phyloP scores from a whole-genome alignment of 176 grass and related monocot species.

The Oryza glaberrima region DNA sequence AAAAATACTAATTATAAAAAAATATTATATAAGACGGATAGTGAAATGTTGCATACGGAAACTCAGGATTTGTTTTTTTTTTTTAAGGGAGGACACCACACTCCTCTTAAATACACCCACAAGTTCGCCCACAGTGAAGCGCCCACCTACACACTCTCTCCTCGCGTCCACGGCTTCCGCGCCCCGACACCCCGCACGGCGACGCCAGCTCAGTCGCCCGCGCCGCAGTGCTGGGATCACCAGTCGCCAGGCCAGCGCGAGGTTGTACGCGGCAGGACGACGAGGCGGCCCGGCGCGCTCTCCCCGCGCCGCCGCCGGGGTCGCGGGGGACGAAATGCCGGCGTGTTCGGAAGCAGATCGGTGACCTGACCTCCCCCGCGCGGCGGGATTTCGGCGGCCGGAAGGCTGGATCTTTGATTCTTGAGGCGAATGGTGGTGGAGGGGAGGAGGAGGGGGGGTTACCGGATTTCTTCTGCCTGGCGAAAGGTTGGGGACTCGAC shows the following conservation, averaged over 20 bases:
- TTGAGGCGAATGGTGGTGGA: constrained; percentile 31
- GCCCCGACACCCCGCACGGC: constrained; percentile 42
- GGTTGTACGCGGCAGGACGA: no score
- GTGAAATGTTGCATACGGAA: no score
- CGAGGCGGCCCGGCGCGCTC: no score
- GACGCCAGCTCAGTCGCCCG: constrained; percentile 44
- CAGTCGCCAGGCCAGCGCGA: no score
- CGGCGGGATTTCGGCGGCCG: neutral
- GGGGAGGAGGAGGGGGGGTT: neutral
- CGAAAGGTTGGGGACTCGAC: constrained; percentile 27
- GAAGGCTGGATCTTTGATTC: constrained; percentile 35
- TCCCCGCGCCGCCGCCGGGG: constrained; percentile 11
- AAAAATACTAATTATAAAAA: no score
- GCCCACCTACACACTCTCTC: neutral
- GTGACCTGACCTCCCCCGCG: neutral
- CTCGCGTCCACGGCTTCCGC: neutral
- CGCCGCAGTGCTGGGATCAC: neutral
- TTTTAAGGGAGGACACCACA: no score
- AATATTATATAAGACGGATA: no score
- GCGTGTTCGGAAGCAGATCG: constrained; percentile 35
- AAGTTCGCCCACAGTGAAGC: neutral
- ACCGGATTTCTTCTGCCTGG: constrained; percentile 29
- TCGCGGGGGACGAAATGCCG: constrained; percentile 45
- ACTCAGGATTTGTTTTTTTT: no score
- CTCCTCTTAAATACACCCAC: constrained; percentile 45